Evolutionary conservation across 2,329 filamentous ascomycete species (phyloP).

Genomic region (Ilyonectria robusta): DNA sequence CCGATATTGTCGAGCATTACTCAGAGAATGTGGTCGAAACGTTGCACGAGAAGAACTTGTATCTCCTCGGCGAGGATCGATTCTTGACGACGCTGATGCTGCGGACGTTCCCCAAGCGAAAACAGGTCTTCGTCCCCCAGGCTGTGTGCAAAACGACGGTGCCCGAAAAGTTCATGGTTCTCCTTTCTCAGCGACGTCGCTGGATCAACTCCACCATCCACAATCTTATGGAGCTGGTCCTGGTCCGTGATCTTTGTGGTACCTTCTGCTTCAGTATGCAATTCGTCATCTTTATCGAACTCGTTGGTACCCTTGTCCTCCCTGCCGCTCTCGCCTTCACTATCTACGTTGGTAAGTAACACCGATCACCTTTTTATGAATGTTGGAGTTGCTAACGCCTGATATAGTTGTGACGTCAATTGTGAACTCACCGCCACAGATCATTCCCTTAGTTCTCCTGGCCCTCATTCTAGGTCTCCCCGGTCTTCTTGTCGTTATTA

Average conservation of each 20-base stretch:
- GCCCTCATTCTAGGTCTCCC: slow-evolving; percentile 94
- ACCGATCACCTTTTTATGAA: not conserved
- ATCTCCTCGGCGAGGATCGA: slow-evolving; percentile 93
- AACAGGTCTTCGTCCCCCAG: slow-evolving; percentile 98
- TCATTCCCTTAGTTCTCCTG: slow-evolving; percentile 92
- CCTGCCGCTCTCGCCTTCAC: slow-evolving; percentile 98
- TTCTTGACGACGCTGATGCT: slow-evolving; percentile 98
- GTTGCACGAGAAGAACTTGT: slow-evolving; percentile 95
- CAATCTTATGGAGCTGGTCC: slow-evolving; percentile 96
- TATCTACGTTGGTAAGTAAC: slow-evolving; percentile 87
- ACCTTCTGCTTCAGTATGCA: slow-evolving; percentile 99
- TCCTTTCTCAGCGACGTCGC: slow-evolving; percentile 93
- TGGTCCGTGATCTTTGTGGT: slow-evolving; percentile 95
- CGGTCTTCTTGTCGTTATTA: slow-evolving; percentile 90
- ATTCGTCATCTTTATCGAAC: slow-evolving; percentile 95
- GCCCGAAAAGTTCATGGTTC: slow-evolving; percentile 90
- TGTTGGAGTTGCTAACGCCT: slow-evolving; percentile 23
- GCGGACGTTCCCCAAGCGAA: slow-evolving; percentile 98
- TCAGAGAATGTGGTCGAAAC: slow-evolving; percentile 99
- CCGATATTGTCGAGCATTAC: slow-evolving; percentile 98
- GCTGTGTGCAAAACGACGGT: slow-evolving; percentile 99
- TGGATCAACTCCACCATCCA: slow-evolving; percentile 99
- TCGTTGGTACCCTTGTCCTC: slow-evolving; percentile 93
- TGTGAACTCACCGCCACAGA: slow-evolving; percentile 79
- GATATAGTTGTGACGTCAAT: slow-evolving; percentile 85